Conservation (phyloP, 2,329 filamentous ascomycete genomes). For the Rhynchosporium secalis region DNA sequence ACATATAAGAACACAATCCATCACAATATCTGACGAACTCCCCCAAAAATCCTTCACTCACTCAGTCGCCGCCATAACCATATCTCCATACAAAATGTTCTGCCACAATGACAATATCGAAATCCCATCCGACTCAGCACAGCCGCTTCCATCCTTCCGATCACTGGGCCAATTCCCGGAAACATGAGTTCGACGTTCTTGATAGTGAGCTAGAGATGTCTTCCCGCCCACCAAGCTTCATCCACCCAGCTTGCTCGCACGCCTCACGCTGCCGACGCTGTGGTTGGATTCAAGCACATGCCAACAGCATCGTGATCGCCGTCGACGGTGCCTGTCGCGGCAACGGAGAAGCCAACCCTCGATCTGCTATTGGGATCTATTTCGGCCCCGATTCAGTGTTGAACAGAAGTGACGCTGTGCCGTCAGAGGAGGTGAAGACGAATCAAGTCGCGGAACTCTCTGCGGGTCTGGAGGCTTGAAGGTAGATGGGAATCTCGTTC, state of each 20-base stretch:
- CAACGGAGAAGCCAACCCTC: not conserved
- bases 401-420: not conserved
- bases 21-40: no score
- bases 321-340: not conserved
- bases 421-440: not conserved
- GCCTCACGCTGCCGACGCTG: not conserved
- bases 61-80: no score
- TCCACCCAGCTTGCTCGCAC: not conserved
- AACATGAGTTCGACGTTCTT: not conserved
- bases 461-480: not conserved
- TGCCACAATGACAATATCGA: no score
- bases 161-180: not conserved
- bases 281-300: not conserved
- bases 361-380: not conserved
- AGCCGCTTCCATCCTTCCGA: not conserved
- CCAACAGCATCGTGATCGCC: not conserved
- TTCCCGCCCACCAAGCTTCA: not conserved
- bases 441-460: not conserved
- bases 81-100: no score
- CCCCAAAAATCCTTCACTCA: no score
- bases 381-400: not conserved
- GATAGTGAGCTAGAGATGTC: not conserved
- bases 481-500: not conserved
- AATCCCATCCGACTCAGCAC: no score
- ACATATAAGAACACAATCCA: no score